Evolutionary conservation across 2,329 filamentous ascomycete species (phyloP).

Genomic region (Aspergillus sp.): DNA sequence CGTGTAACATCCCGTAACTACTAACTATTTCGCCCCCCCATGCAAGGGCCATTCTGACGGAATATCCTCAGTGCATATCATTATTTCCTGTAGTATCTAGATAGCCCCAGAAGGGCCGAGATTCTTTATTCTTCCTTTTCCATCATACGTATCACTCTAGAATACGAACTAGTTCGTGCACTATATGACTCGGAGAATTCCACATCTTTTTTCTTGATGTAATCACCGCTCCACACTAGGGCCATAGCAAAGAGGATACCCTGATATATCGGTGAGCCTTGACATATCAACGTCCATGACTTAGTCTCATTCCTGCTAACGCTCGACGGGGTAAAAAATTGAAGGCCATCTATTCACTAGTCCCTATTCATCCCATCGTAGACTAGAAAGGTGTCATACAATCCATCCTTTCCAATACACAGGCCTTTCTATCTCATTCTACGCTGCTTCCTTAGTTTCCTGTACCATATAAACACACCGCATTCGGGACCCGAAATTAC

Average conservation of each 20-base stretch:
- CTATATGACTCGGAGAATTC: slow-evolving; percentile 4
- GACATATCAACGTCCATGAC: background rate
- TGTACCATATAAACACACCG: slow-evolving; percentile 19
- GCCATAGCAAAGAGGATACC: background rate
- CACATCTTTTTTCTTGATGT: background rate
- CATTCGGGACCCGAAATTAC: slow-evolving; percentile 22
- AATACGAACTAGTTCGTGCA: background rate
- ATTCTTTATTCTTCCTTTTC: background rate
- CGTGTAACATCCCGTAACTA: background rate
- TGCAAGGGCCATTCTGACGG: slow-evolving; percentile 11
- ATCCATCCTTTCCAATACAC: background rate
- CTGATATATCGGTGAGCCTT: slow-evolving; percentile 3
- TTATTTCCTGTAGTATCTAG: slow-evolving; percentile 7
- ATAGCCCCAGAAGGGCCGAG: background rate
- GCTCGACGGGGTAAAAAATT: background rate
- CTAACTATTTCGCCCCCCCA: background rate
- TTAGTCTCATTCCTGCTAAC: background rate
- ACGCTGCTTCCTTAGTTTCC: slow-evolving; percentile 8
- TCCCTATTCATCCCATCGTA: background rate
- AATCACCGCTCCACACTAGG: background rate
- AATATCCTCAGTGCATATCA: slow-evolving; percentile 11
- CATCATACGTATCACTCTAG: background rate
- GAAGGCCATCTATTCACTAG: background rate
- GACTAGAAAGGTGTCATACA: background rate
- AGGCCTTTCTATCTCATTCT: slow-evolving; percentile 3